Base-by-base conservation (phyloP, 495 filamentous ascomycete species). In the Trichoderma orchidacearum region DNA sequence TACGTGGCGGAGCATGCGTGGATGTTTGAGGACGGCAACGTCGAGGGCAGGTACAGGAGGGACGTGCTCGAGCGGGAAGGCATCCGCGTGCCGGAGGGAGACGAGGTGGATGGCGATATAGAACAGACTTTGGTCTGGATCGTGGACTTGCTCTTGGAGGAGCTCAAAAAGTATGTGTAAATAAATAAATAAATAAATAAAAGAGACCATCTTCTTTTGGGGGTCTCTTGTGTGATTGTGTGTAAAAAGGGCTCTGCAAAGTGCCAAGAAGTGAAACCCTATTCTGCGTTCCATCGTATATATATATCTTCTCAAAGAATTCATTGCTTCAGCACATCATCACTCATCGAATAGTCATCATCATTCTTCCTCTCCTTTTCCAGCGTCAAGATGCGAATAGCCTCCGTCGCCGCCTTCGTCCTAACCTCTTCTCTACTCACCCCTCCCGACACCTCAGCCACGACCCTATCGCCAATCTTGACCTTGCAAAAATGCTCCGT, bases 1-100 rank as follows among this genome's bases (percentile, higher is more conserved):
- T 97, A 95, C 67, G 87, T 86, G 21, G 72, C 75, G 61, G 78
- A 85, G 66, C 90, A 97, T 72, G 67, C 71, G 56, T 89, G 84
- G 72, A 69, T 96, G 61, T 87, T 96, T 67, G 61, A 83, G 57
- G 71, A 72, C 21, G 81, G 78, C 3, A 76, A 87, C 66, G 83
- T 85, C 0, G 76, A 85, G 50, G 78, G 75, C 3, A 59, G 63
- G 52, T 34, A 81, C 29, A 71, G 79, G 48, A 61, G 62, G n/a
- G 68, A 64, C 3, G 68, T 77, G 4, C 53, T 80, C 27, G 55
- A 60, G 55, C 59, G 65, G 53, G 69, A 75, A 61, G 70, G 70
- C 3, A 80, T 86, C 4, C 13, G 65, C 29, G 72, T 77, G 27
- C 61, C 71, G n/a, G 38, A 57, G 31, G 68, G 61, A 12, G 30